Conservation (phyloP, 257 asterid species). For the Jaltomata sinuosa region DNA sequence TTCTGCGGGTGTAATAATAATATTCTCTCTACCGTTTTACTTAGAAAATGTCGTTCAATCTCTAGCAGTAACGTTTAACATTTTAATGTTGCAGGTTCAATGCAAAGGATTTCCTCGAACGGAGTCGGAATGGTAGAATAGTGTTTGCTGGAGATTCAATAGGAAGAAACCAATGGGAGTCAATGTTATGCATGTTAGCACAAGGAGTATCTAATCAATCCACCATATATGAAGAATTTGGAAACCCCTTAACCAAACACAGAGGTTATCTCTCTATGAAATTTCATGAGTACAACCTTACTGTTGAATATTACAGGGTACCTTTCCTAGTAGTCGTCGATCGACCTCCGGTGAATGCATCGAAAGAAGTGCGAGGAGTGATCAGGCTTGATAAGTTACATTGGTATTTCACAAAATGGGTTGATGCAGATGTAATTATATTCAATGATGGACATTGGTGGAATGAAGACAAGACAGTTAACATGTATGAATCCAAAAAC, state of each 20-base stretch:
- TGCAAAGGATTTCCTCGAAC: slow-evolving; percentile 48
- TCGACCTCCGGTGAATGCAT: slow-evolving; percentile 45
- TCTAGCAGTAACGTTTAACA: background rate
- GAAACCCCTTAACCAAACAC: slow-evolving; percentile 82
- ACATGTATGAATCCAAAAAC: slow-evolving; percentile 48
- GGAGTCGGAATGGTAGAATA: slow-evolving; percentile 42
- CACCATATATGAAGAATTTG: slow-evolving; percentile 50
- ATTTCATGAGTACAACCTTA: slow-evolving; percentile 71
- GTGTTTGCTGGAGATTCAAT: slow-evolving; percentile 95
- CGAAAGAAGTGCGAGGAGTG: slow-evolving; percentile 50
- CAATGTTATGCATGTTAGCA: slow-evolving; percentile 74
- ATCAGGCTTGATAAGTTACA: slow-evolving; percentile 68
- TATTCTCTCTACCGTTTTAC: too few species aligned
- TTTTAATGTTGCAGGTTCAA: slow-evolving; percentile 29
- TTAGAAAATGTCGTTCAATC: too few species aligned
- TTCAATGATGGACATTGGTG: slow-evolving; percentile 97
- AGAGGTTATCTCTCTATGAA: slow-evolving; percentile 70
- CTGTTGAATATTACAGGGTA: slow-evolving; percentile 70
- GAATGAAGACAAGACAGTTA: slow-evolving; percentile 67
- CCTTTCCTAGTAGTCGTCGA: slow-evolving; percentile 60
- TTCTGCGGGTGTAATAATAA: too few species aligned
- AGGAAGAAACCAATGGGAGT: slow-evolving; percentile 96
- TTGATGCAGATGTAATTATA: slow-evolving; percentile 55
- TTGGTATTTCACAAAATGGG: slow-evolving; percentile 62
- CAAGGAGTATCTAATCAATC: slow-evolving; percentile 59